A percentile compares a stretch with the other conserved stretches of the same genome.
Conservation (phyloP, 1,284 basidiomycete genomes). For the Leccinum ambiguum region DNA sequence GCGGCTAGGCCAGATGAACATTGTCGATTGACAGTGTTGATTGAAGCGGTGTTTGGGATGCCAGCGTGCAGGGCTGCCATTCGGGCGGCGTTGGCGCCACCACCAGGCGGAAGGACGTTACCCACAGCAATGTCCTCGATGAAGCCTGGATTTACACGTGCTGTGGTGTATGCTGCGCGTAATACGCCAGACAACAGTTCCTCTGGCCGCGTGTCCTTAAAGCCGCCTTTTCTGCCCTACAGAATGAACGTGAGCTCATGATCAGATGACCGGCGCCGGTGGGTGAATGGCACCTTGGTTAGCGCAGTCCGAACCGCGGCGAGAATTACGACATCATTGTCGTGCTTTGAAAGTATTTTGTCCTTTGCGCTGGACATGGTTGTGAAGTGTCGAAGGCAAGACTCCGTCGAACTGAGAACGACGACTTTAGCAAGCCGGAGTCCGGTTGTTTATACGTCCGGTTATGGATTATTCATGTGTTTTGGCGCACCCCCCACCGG, state of each 20-base stretch:
- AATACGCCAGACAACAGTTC: conserved; percentile 86
- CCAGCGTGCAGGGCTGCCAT: conserved; percentile 95
- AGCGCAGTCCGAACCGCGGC: conserved; percentile 87
- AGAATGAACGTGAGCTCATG: conserved; percentile 16
- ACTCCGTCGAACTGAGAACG: not conserved
- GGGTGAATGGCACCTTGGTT: conserved; percentile 63
- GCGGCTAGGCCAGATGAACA: conserved; percentile 93
- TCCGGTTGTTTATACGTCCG: conserved; percentile 21
- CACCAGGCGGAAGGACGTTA: conserved; percentile 91
- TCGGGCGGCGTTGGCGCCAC: conserved; percentile 88
- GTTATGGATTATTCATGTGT: conserved; percentile 28
- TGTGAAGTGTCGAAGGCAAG: not conserved
- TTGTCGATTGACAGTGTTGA: conserved; percentile 94
- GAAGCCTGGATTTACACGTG: conserved; percentile 73
- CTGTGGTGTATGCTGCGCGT: conserved; percentile 65
- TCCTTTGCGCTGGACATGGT: conserved; percentile 37
- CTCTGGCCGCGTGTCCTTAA: conserved; percentile 92
- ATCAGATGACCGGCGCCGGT: conserved; percentile 1
- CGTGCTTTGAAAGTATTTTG: conserved; percentile 54
- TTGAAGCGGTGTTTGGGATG: conserved; percentile 78
- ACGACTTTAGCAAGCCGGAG: not conserved
- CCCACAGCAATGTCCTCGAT: conserved; percentile 93
- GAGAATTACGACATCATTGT: conserved; percentile 90
- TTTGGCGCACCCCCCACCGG: conserved; percentile 17
- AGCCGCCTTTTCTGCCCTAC: conserved; percentile 87